Evolutionary conservation across 148 eudicot species (phyloP), one percentile per base, ranked within the genome.

Genomic region (Bassia scoparia): DNA sequence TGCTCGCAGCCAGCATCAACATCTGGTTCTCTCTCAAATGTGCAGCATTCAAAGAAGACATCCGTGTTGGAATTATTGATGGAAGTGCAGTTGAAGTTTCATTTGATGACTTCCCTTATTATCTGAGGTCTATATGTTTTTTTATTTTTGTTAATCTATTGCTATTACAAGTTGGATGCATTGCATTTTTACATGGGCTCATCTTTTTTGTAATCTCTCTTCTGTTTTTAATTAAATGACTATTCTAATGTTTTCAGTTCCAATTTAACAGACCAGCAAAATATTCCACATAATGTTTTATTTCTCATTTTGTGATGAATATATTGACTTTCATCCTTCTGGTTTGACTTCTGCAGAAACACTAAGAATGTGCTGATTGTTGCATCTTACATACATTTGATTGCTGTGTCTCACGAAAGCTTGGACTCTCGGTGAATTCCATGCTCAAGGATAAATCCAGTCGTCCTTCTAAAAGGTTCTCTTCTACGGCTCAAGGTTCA

Each of bases 21-120:
- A 68, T 83, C 94, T 46, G 89, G 87, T 44, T 78, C 64, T 83
- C 90, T 67, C 59, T 80, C 21, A 89, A 90, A 79, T 84, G 87
- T 78, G 84, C 91, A 56, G 85, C 83, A 26, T 86, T 93, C 69
- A 90, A 74, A 78, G 96, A 90, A 81, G 90, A 86, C 37, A 87
- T 90, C 38, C 81, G 67, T 69, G 81, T 89, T 20, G 82, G 79
- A 49, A 84, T 93, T 67, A 70, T 93, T 63, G 87, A 89, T 83
- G 96, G 96, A 35, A 85, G 83, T 66, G 75, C 87, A 23, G 67
- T 87, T 44, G 84, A 85, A 63, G 94, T 93, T 79, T 84, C 96
- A 37, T 93, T 93, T 76, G 94, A 90, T 56, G 81, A 85, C 58
- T 93, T 93, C 82, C 98, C 96, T 23, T 93, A 93, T 84, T 93